These are phyloP conservation scores for Aechmea fasciata DNA, from an alignment of 176 grass and related monocot genomes.

Conservation along the genomic window DNA sequence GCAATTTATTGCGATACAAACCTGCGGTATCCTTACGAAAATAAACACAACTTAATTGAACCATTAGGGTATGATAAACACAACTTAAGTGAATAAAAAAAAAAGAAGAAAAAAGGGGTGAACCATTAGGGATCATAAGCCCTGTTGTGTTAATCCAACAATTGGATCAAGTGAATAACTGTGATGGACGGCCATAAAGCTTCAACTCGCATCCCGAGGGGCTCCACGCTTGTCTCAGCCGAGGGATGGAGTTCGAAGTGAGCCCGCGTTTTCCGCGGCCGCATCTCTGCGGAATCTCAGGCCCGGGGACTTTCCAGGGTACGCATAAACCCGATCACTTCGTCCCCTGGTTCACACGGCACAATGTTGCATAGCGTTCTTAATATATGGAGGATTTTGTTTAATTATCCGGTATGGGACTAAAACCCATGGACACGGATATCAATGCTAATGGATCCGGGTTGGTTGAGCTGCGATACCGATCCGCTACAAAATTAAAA, in stretches of 20 bases:
- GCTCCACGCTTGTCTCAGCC: constrained; percentile 2
- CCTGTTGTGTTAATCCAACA: background rate
- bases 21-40: too few relatives aligned
- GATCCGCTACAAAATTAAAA: too few relatives aligned
- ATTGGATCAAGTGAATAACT: background rate
- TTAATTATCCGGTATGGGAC: too few relatives aligned
- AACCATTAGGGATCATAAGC: background rate
- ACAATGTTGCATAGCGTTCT: too few relatives aligned
- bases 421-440: too few relatives aligned
- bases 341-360: background rate
- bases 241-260: background rate
- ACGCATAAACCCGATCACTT: background rate
- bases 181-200: background rate
- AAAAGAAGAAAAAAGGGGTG: background rate
- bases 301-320: constrained; percentile 6
- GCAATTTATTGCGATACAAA: too few relatives aligned
- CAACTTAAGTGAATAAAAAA: too few relatives aligned
- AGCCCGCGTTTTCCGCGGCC: background rate
- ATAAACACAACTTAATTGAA: too few relatives aligned
- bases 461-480: too few relatives aligned
- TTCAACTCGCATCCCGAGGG: background rate
- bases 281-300: background rate
- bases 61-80: too few relatives aligned
- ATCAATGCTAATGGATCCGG: too few relatives aligned
- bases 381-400: too few relatives aligned